phyloP scores from a whole-genome alignment of 129 eudicot species.

The Silybum marianum region DNA sequence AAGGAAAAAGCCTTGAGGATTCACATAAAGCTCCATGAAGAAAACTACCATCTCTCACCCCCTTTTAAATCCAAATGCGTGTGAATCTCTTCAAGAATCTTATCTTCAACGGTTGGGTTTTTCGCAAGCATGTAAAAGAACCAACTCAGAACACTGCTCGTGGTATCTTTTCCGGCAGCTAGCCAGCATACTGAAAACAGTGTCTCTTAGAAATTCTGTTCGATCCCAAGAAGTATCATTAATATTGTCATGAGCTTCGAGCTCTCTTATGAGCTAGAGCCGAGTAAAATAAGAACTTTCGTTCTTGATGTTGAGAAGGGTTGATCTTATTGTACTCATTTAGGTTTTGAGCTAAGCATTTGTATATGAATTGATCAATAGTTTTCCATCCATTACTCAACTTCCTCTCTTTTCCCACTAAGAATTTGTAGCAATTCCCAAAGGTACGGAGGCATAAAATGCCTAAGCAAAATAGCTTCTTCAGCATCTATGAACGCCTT shows the following conservation, averaged over 20 bases:
- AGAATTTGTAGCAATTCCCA: constrained; percentile 44
- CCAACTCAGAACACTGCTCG: constrained; percentile 40
- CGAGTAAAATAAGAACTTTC: constrained; percentile 19
- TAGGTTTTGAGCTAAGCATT: constrained; percentile 10
- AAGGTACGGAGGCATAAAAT: constrained; percentile 30
- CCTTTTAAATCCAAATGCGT: not conserved
- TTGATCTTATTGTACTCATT: not conserved
- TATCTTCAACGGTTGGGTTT: constrained; percentile 32
- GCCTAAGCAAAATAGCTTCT: constrained; percentile 30
- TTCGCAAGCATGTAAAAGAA: constrained; percentile 26
- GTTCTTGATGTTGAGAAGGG: not conserved
- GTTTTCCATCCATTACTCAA: constrained; percentile 19
- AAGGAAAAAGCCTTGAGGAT: constrained; percentile 58
- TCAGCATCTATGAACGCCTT: constrained; percentile 35
- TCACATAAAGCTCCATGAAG: constrained; percentile 70
- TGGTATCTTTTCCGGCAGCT: constrained; percentile 46
- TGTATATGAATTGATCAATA: constrained; percentile 16
- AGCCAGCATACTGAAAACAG: constrained; percentile 21
- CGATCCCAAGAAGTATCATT: no score
- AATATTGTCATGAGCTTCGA: not conserved
- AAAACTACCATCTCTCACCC: constrained; percentile 27
- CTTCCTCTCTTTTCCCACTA: constrained; percentile 42
- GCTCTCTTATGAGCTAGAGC: not conserved
- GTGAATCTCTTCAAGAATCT: constrained; percentile 26
- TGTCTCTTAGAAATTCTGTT: constrained; percentile 18